phyloP scores from a whole-genome alignment of 176 grass and related monocot genomes.

The Aegilops bicornis region DNA sequence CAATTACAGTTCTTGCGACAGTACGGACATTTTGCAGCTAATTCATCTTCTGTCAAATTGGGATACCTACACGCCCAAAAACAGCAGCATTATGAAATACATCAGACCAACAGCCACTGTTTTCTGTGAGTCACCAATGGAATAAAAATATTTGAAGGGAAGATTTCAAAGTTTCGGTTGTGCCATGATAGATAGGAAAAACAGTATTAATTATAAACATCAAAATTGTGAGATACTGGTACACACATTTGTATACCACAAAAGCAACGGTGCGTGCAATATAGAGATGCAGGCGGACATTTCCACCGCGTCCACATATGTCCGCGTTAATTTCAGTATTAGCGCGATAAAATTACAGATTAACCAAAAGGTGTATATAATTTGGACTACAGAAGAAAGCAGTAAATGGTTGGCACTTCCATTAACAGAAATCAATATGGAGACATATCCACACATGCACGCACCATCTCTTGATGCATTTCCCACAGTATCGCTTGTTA shows the following conservation, averaged over 20 bases:
- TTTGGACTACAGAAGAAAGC: no score
- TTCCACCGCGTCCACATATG: no score
- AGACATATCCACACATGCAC: background rate
- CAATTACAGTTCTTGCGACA: constrained; percentile 77
- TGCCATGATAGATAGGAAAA: background rate
- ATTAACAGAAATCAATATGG: background rate
- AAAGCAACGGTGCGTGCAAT: background rate
- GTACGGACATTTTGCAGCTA: constrained; percentile 54
- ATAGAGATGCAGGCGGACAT: no score
- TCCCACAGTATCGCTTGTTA: constrained; percentile 51
- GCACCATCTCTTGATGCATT: constrained; percentile 59
- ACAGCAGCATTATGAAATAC: background rate
- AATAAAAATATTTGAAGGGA: background rate
- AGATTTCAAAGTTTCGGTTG: background rate
- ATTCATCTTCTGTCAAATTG: constrained; percentile 49
- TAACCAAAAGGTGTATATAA: no score
- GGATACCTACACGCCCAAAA: constrained; percentile 67
- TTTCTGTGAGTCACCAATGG: no score
- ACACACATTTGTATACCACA: background rate
- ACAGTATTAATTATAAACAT: background rate
- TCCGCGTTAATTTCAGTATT: no score
- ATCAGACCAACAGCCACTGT: no score
- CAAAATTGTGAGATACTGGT: background rate
- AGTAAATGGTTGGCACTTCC: background rate
- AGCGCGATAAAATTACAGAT: no score